Percentiles rank a stretch among this genome's conserved stretches.
These are phyloP conservation scores for Radiomyces spectabilis DNA, from an alignment of 192 early-diverging fungal species.

Conservation along the genomic window DNA sequence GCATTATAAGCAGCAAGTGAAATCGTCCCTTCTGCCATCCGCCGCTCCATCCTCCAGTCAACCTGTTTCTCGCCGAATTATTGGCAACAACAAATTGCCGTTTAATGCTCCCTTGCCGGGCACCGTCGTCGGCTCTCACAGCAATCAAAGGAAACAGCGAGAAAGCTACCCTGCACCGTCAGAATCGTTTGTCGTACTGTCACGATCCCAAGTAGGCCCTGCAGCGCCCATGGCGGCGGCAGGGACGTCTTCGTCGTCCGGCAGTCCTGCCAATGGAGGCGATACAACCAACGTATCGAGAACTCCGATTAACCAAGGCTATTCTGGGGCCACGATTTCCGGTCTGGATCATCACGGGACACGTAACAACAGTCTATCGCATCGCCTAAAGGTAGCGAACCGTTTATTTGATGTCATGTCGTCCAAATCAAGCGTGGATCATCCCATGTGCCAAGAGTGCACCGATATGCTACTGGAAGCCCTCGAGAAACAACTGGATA, in stretches of 20 bases:
- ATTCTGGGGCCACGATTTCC: background rate
- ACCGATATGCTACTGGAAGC: conserved; percentile 67
- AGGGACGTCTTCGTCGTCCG: background rate
- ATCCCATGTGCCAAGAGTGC: conserved; percentile 90
- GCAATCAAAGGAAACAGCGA: conserved; percentile 10
- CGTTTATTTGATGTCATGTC: conserved; percentile 76
- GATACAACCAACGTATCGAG: background rate
- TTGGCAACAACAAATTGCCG: background rate
- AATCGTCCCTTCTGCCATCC: background rate
- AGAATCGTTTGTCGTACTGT: conserved; percentile 57
- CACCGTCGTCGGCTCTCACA: conserved; percentile 1
- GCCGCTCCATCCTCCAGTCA: too few species aligned
- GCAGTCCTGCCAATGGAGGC: background rate
- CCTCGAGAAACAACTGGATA: conserved; percentile 61
- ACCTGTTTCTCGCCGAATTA: too few species aligned
- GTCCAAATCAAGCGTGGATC: conserved; percentile 61
- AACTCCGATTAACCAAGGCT: background rate
- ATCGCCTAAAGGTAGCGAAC: conserved; percentile 53
- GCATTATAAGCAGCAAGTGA: conserved; percentile 3
- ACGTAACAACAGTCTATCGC: conserved; percentile 30
- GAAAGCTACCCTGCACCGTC: conserved; percentile 6
- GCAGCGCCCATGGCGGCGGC: background rate
- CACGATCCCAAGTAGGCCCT: conserved; percentile 39
- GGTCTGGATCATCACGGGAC: background rate
- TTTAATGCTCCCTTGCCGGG: background rate